Percentiles rank a stretch among this genome's conserved stretches.
These are phyloP conservation scores for Acacia acuminata DNA, from an alignment of 306 rosid species.

Conservation along the genomic window DNA sequence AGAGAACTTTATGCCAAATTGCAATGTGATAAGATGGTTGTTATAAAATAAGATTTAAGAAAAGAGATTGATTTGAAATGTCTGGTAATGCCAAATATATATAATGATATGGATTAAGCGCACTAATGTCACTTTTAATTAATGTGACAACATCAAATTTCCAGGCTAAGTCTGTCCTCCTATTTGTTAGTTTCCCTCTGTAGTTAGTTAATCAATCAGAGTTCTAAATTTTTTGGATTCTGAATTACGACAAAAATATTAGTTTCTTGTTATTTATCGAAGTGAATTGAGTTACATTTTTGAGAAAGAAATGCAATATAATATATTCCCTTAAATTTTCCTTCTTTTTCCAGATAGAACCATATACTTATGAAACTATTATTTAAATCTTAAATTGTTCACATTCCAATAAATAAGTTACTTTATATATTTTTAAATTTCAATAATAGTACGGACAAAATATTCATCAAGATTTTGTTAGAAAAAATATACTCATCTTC, in stretches of 20 bases:
- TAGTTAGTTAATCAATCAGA: neutral
- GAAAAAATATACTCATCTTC: neutral
- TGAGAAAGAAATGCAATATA: neutral
- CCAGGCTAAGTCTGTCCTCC: neutral
- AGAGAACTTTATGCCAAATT: slow-evolving; percentile 19
- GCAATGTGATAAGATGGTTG: slow-evolving; percentile 19
- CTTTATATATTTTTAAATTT: no score
- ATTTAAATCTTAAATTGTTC: no score
- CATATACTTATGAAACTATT: neutral
- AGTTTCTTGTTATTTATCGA: neutral
- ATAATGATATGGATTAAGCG: slow-evolving; percentile 4
- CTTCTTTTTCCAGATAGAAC: neutral
- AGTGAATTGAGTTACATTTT: neutral
- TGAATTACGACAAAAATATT: neutral
- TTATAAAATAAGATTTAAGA: slow-evolving; percentile 18
- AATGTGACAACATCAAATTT: slow-evolving; percentile 27
- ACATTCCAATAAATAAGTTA: no score
- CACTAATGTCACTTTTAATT: slow-evolving; percentile 22
- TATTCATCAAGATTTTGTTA: no score
- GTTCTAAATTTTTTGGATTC: neutral
- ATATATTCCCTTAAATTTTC: neutral
- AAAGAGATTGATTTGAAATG: slow-evolving; percentile 31
- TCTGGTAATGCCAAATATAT: slow-evolving; percentile 8
- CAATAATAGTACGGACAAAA: no score
- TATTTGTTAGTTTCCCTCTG: neutral